These are phyloP conservation scores for Hansfordia pulvinata DNA, from an alignment of 2,329 filamentous ascomycete genomes.

Conservation along the genomic window DNA sequence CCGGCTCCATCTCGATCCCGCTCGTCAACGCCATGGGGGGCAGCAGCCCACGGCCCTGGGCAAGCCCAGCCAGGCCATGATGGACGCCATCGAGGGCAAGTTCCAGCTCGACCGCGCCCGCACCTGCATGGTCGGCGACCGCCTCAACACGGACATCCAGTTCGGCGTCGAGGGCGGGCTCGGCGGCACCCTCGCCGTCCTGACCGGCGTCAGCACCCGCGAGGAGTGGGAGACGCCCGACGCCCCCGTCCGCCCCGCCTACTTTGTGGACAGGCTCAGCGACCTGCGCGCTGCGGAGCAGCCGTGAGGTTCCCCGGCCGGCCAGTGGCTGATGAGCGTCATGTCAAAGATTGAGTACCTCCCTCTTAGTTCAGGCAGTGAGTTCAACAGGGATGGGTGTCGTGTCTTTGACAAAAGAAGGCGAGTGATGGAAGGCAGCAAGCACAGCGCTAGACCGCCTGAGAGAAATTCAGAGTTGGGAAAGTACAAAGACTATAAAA, in stretches of 20 bases:
- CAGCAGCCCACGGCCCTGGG: conserved; percentile 66
- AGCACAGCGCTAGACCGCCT: too few species aligned
- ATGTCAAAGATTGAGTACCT: too few species aligned
- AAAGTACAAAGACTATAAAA: too few species aligned
- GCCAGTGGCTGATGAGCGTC: too few species aligned
- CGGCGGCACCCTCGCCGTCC: conserved; percentile 79
- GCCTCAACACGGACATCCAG: conserved; percentile 88
- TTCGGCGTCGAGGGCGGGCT: conserved; percentile 87
- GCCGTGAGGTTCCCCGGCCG: too few species aligned
- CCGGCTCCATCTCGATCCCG: conserved; percentile 69
- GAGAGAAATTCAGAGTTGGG: too few species aligned
- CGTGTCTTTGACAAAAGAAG: too few species aligned
- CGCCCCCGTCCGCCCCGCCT: conserved; percentile 58
- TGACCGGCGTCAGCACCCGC: conserved; percentile 81
- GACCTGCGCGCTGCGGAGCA: conserved; percentile 43
- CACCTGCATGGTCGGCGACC: conserved; percentile 93
- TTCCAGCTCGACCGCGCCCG: conserved; percentile 74
- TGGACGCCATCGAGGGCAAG: conserved; percentile 96
- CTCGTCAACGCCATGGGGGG: conserved; percentile 58
- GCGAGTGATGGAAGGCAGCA: too few species aligned
- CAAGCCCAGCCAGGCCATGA: conserved; percentile 97
- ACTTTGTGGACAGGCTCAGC: conserved; percentile 73
- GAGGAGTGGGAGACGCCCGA: conserved; percentile 64
- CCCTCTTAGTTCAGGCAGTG: too few species aligned
- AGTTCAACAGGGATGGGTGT: too few species aligned